Base-by-base conservation (phyloP, 768 basidiomycete species). In the Tricholoma sp. region DNA sequence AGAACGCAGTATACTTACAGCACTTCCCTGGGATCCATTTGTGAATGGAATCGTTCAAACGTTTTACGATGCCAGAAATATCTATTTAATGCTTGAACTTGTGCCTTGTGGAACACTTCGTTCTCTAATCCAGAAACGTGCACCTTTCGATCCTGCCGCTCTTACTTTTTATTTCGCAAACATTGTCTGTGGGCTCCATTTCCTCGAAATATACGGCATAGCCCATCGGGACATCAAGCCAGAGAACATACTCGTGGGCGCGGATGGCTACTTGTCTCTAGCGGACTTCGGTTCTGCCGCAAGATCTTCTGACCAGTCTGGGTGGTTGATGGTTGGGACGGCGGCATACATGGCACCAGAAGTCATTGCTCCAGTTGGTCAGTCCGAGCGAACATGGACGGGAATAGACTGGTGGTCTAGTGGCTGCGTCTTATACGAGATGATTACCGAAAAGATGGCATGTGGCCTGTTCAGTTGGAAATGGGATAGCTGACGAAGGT, bases 191-290 rank as follows among this genome's bases (percentile, higher is more conserved):
- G 84, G 72, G 11, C 63, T 85, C 27, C 69, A 74, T 11, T 81
- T 79, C 62, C 64, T 86, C 1, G 76, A 80, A 53, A 55, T 57
- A 0, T 65, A 74, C 8, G 71, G 69, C n/a, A 69, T 83, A 50
- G 72, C 76, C 6, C 82, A 84, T 57, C 74, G 81, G 18, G 83
- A 85, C 62, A 55, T 86, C 18, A 84, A 85, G 62, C 82, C 83
- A 1, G 77, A 76, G 18, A 85, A 84, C 51, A 75, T 86, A 50
- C 73, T 85, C 52, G 57, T 86, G 57, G 81, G 79, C 43, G 61
- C 72, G 2, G 81, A 83, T 63, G 84, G 83, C 22, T 85, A 85
- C 61, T 70, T 84, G 24, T 65, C 70, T 56, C 58, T 86, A 0
- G 74, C 74, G 8, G 83, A 85, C 62, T 82, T 86, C 60, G 83